Conservation (phyloP, 169 alveolate genomes). For the Eimeria praecox region DNA sequence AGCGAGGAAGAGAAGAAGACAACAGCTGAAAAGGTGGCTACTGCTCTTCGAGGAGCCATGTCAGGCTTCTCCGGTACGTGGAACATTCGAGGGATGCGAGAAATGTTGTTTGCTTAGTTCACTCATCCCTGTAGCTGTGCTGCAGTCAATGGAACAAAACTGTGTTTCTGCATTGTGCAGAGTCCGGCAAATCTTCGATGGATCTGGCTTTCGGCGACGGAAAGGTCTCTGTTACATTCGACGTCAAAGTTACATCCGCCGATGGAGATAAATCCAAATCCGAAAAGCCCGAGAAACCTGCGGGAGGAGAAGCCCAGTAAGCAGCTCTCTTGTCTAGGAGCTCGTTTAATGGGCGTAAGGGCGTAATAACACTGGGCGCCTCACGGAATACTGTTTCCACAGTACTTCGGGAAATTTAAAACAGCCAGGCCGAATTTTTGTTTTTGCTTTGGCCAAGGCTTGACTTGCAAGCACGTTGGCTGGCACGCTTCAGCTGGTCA, state of each 20-base stretch:
- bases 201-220: background rate
- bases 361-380: background rate
- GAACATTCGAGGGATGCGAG: background rate
- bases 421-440: background rate
- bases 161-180: background rate
- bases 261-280: too few species aligned
- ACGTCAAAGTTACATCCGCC: background rate
- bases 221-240: background rate
- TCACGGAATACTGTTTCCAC: background rate
- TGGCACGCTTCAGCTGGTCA: background rate
- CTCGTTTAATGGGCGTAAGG: background rate
- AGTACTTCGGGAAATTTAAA: background rate
- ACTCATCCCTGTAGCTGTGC: too few species aligned
- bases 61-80: background rate
- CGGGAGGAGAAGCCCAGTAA: too few species aligned
- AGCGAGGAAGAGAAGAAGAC: background rate
- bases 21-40: background rate
- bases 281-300: too few species aligned
- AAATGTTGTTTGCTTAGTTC: background rate
- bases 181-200: background rate
- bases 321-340: too few species aligned
- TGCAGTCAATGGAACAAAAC: too few species aligned
- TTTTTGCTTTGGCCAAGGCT: background rate
- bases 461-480: background rate
- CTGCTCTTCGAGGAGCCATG: background rate